Evolutionary conservation across 192 early-diverging fungal genomes (phyloP).

Genomic region (Chytriomyces hyalinus): DNA sequence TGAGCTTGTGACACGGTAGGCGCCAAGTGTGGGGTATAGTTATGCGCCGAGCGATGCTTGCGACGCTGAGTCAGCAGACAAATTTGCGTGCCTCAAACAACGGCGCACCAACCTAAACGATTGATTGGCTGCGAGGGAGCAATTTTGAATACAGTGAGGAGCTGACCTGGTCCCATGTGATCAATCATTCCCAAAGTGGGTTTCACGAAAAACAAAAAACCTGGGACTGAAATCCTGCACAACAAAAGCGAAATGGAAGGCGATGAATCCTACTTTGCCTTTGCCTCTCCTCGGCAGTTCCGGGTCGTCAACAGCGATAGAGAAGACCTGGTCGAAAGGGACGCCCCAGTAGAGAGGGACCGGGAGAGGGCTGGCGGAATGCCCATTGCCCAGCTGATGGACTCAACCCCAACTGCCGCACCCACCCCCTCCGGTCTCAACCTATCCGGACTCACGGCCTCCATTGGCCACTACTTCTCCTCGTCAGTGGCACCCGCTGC

Average conservation of each 20-base stretch:
- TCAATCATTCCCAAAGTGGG: background rate
- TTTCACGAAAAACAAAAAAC: background rate
- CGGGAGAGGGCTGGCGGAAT: no score
- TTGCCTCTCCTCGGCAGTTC: conserved; percentile 5
- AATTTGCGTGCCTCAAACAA: no score
- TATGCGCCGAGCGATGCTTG: no score
- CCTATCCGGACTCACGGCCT: background rate
- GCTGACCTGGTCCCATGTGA: background rate
- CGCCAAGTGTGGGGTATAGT: no score
- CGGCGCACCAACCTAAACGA: background rate
- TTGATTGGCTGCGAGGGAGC: background rate
- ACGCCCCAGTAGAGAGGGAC: background rate
- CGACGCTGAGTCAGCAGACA: no score
- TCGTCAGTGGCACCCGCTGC: background rate
- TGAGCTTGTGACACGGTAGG: no score
- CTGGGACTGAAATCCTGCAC: background rate
- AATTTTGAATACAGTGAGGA: background rate
- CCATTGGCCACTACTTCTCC: conserved; percentile 3
- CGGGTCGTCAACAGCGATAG: background rate
- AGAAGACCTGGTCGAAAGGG: background rate
- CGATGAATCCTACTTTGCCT: conserved; percentile 4
- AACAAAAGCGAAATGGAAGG: background rate
- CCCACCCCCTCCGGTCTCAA: background rate
- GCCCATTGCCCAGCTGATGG: background rate
- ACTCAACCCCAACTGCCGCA: background rate